Percentiles rank a stretch among this genome's conserved stretches.
Evolutionary conservation across 179 eudicot genomes (phyloP).

Genomic region (Carnegiea gigantea): DNA sequence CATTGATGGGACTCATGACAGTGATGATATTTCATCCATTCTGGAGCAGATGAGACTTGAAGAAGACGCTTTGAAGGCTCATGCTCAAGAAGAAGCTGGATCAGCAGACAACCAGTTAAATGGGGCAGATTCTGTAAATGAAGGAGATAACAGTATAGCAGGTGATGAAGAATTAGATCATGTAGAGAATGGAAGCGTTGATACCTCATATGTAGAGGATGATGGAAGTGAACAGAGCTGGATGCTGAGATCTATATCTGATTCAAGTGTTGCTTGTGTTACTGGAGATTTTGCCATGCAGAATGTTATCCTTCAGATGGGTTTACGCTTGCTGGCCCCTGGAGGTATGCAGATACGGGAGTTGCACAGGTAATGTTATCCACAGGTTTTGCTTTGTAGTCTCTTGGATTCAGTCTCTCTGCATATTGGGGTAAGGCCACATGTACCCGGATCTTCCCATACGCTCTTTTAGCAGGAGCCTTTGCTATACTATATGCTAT

Average conservation of each 20-base stretch:
- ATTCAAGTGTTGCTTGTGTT: slow-evolving; percentile 87
- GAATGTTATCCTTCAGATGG: slow-evolving; percentile 93
- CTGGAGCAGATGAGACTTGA: slow-evolving; percentile 65
- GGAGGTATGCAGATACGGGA: slow-evolving; percentile 98
- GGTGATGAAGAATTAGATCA: slow-evolving; percentile 37
- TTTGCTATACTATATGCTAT: too few species aligned
- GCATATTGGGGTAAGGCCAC: too few species aligned
- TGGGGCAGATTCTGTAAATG: slow-evolving; percentile 26
- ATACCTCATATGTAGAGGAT: slow-evolving; percentile 56
- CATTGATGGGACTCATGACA: slow-evolving; percentile 21
- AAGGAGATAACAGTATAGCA: slow-evolving; percentile 25
- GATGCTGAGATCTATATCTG: slow-evolving; percentile 79
- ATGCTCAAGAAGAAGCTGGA: slow-evolving; percentile 29
- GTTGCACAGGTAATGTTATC: slow-evolving; percentile 64
- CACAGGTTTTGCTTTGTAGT: not conserved
- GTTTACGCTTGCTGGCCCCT: slow-evolving; percentile 89
- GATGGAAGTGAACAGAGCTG: slow-evolving; percentile 92
- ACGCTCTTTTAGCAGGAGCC: too few species aligned
- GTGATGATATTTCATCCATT: slow-evolving; percentile 51
- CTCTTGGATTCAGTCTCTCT: too few species aligned
- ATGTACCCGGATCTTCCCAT: too few species aligned
- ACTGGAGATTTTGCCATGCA: slow-evolving; percentile 96
- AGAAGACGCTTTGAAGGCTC: slow-evolving; percentile 37
- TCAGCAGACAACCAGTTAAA: not conserved
- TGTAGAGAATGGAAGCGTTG: slow-evolving; percentile 55